Evolutionary conservation across 148 eudicot genomes (phyloP), one percentile per base, ranked within the genome.

Genomic region (Cornus suecica): DNA sequence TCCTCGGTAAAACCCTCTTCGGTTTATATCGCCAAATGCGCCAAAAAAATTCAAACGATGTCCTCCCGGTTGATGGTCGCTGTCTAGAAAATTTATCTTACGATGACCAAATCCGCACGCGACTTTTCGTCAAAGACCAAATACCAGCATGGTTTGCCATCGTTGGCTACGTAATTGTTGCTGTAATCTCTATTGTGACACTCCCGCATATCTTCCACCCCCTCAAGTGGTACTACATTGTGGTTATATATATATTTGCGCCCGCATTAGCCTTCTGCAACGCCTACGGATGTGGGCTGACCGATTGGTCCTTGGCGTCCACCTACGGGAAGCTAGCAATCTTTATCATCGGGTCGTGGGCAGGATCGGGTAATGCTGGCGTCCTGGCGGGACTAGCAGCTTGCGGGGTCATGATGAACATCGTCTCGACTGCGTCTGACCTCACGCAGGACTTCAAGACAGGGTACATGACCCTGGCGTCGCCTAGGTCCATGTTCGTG

Each of bases 401-500:
- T 3, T 84, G 92, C 61, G 88, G 90, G 22, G 90, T 89, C 27
- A 83, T 89, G 87, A 89, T 87, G 88, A 85, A 86, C 65, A 87
- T 89, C n/a, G 90, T 86, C n/a, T 74, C 88, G 0, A 87, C 88
- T 31, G 87, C 90, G 3, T 78, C 87, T 5, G 87, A 85, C 73
- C 81, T 89, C 16, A 79, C 82, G 73, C 90, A 89, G 64, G 92
- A 89, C 65, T 89, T 89, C 67, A 87, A 83, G 67, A 89, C 92
- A 0, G 90, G 92, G 1, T 84, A 84, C 64, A 34, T 90, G 87
- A 88, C 93, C 27, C 73, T 87, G 24, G 85, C 93, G 4, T 86
- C 89, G 11, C 91, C 93, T 1, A 68, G 90, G 37, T 88, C 93
- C 63, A 90, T 90, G 93, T 90, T 90, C 48, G 87, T 90, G 41